Base-by-base conservation (phyloP, 495 filamentous ascomycete genomes). In the Daldinia decipiens region DNA sequence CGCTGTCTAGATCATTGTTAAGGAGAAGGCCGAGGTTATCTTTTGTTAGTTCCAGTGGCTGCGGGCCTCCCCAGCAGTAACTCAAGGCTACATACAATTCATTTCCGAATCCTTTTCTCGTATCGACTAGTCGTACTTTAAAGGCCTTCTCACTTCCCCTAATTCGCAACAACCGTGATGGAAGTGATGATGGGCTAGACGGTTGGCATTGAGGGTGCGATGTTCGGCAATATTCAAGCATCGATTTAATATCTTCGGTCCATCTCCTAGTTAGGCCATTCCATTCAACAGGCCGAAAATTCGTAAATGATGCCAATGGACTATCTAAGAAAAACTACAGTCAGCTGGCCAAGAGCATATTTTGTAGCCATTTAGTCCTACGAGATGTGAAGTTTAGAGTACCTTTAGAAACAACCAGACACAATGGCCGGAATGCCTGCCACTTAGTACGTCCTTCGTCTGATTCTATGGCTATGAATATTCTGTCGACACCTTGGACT, bases 31-130 rank as follows among this genome's bases (percentile, higher is more conserved):
- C 5, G 27, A 57, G 21, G 12, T 50, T 68, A 12, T 58, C 31
- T 17, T 68, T 68, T 1, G 59, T 68, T 36, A 68, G 34, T 21
- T 54, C 27, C 7, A 71, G 36, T 38, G 56, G 56, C n/a, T 71
- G 68, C 21, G 68, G 56, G 36, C 68, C 68, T 47, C 65, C 65
- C 65, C 65, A 68, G 65, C 65, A 68, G 27, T 68, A 68, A 19
- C 56, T 61, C 9, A 68, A 36, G 5, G 65, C 65, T 4, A 47
- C 58, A 31, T 68, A 68, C 7, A 21, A 8, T 17, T 52, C 62
- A 15, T 47, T 11, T 6, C 34, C 7, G 21, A 15, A 12, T 9
- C 15, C 19, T 15, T 13, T 53, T 34, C 38, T 39, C 8, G n/a
- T 43, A 17, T 36, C 34, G 7, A 47, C 43, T 7, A 63, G 50